phyloP scores from a whole-genome alignment of 805 yeast species.

The Lipomyces starkeyi region DNA sequence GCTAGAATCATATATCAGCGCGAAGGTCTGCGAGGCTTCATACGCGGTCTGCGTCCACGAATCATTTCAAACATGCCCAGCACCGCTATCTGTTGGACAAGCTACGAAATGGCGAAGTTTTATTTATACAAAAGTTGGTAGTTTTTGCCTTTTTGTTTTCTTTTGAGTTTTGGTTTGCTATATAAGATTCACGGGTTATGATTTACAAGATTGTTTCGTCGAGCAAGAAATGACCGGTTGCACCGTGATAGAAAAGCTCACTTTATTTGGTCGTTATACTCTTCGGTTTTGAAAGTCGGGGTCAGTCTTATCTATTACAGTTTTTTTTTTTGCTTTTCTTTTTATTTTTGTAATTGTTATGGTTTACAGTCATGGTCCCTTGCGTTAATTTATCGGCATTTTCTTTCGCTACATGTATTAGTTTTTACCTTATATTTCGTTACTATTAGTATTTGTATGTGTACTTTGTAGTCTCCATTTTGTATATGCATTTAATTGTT shows the following conservation, averaged over 20 bases:
- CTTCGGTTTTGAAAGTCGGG: neutral
- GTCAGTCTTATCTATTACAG: neutral
- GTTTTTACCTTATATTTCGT: slow-evolving; percentile 5
- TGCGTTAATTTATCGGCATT: neutral
- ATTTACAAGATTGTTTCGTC: slow-evolving; percentile 1
- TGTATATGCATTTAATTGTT: slow-evolving; percentile 3
- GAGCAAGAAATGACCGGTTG: neutral
- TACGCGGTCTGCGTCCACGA: slow-evolving; percentile 88
- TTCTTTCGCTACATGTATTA: slow-evolving; percentile 5
- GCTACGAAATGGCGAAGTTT: slow-evolving; percentile 91
- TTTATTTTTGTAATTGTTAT: no score
- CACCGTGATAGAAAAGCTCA: neutral
- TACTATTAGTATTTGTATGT: neutral
- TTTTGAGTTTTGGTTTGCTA: neutral
- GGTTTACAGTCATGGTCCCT: neutral
- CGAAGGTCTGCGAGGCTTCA: slow-evolving; percentile 63
- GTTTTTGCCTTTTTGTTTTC: neutral
- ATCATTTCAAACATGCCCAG: slow-evolving; percentile 92
- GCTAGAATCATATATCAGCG: slow-evolving; percentile 63
- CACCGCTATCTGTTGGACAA: slow-evolving; percentile 97
- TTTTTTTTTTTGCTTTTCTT: neutral
- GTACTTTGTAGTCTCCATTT: neutral
- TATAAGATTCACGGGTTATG: neutral
- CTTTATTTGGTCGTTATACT: neutral
- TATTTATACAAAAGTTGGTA: slow-evolving; percentile 29